Percentiles rank a stretch among this genome's conserved stretches.
These are phyloP conservation scores for Penicillium dipodomyicola DNA, from an alignment of 495 filamentous ascomycete genomes.

Conservation along the genomic window DNA sequence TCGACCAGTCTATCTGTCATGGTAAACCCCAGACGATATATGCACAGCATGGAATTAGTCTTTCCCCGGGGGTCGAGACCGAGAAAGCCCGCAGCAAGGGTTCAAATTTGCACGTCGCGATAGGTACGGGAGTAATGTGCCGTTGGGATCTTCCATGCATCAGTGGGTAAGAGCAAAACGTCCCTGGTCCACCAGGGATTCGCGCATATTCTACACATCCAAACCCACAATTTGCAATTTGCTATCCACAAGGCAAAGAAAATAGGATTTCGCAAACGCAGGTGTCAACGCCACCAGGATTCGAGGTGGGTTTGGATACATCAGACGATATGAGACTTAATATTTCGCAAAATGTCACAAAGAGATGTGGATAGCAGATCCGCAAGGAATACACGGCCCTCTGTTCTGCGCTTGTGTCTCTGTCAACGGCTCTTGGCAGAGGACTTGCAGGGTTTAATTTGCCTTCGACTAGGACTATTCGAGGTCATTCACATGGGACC, in stretches of 20 bases:
- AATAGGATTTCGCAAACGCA: not conserved
- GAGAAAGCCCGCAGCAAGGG: constrained; percentile 9
- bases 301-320: constrained; percentile 11
- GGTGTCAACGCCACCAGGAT: constrained; percentile 3
- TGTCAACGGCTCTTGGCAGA: constrained; percentile 17
- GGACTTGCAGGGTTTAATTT: constrained; percentile 2
- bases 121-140: not conserved
- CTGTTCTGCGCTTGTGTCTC: constrained; percentile 5
- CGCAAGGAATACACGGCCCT: constrained; percentile 8
- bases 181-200: constrained; percentile 5
- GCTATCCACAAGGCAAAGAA: not conserved
- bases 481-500: constrained; percentile 13
- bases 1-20: constrained; percentile 14
- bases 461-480: not conserved
- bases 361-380: constrained; percentile 14
- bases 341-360: constrained; percentile 5
- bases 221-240: constrained; percentile 4
- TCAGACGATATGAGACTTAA: constrained; percentile 13
- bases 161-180: not conserved
- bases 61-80: constrained; percentile 2
- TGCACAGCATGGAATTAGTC: constrained; percentile 7
- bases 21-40: constrained; percentile 7
- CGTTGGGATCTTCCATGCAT: constrained; percentile 9
- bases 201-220: constrained; percentile 3
- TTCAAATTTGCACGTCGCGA: not conserved